These are phyloP conservation scores for Colletotrichum navitas DNA, from an alignment of 2,329 filamentous ascomycete species.

Conservation along the genomic window DNA sequence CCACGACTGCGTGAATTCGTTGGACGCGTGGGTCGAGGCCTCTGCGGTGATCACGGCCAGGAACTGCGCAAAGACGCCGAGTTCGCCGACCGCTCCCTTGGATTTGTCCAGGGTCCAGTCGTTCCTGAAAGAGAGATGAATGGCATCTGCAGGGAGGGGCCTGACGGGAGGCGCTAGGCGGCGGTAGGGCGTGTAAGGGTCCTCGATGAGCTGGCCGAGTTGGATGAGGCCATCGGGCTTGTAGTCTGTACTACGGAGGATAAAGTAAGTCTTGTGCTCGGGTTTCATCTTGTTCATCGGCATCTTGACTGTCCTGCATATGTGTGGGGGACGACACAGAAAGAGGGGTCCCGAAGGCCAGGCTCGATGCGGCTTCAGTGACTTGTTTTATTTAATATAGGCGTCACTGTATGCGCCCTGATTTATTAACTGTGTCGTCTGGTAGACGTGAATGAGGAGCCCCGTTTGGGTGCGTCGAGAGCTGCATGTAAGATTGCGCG, in stretches of 20 bases:
- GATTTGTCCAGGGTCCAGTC: constrained; percentile 14
- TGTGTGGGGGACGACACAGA: too few species aligned
- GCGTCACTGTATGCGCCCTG: too few species aligned
- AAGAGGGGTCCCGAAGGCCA: too few species aligned
- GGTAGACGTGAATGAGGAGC: too few species aligned
- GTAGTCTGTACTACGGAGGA: constrained; percentile 15
- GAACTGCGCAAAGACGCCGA: constrained; percentile 9
- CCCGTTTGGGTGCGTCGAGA: too few species aligned
- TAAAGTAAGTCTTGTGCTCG: constrained; percentile 16
- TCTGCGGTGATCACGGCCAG: background rate
- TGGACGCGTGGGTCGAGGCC: background rate
- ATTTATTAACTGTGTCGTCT: too few species aligned
- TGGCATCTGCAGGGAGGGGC: background rate
- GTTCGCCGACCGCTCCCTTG: background rate
- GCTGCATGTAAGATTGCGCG: too few species aligned
- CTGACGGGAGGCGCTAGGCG: constrained; percentile 4
- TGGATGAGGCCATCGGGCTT: constrained; percentile 11
- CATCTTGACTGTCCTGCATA: background rate
- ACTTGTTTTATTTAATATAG: too few species aligned
- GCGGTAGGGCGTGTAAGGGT: constrained; percentile 16
- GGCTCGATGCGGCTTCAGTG: too few species aligned
- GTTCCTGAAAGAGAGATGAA: background rate
- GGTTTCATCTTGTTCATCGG: background rate
- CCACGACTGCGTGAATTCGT: constrained; percentile 6
- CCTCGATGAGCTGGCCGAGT: constrained; percentile 26